Evolutionary conservation across 352 stramenopile species (phyloP).

Genomic region (Globisporangium iwayamae): DNA sequence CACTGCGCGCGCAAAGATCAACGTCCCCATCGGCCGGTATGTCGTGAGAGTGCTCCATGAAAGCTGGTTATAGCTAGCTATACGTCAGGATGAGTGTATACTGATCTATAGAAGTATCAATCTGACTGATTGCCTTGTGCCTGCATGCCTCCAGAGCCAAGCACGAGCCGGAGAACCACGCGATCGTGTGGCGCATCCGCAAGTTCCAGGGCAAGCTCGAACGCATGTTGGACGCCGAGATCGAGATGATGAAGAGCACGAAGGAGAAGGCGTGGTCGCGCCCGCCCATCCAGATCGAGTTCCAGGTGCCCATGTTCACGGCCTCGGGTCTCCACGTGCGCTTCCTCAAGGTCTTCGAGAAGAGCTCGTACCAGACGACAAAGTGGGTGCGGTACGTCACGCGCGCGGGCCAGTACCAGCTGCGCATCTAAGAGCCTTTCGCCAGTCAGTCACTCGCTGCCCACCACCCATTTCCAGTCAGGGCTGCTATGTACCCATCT

Average conservation of each 20-base stretch:
- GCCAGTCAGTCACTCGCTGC: background rate
- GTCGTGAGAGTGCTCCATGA: background rate
- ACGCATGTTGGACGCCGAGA: slow-evolving; percentile 93
- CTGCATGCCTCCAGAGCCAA: slow-evolving; percentile 73
- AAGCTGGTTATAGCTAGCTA: background rate
- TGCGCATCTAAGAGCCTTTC: slow-evolving; percentile 86
- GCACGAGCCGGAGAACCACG: slow-evolving; percentile 97
- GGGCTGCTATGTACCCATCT: background rate
- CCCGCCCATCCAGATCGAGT: slow-evolving; percentile 97
- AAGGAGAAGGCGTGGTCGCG: slow-evolving; percentile 95
- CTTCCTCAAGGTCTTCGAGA: slow-evolving; percentile 99
- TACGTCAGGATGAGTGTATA: background rate
- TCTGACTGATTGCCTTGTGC: background rate
- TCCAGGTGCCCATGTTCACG: slow-evolving; percentile 98
- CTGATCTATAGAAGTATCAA: background rate
- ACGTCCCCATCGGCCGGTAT: slow-evolving; percentile 88
- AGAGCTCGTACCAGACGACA: slow-evolving; percentile 97
- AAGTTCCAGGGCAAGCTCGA: slow-evolving; percentile 96
- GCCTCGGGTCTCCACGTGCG: slow-evolving; percentile 96
- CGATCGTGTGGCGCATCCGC: slow-evolving; percentile 98
- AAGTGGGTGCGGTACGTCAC: slow-evolving; percentile 99
- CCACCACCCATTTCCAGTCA: background rate
- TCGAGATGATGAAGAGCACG: slow-evolving; percentile 96
- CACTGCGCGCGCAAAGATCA: slow-evolving; percentile 95
- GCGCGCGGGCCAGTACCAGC: slow-evolving; percentile 96